These are phyloP conservation scores for Kwoniella mangroviensis DNA, from an alignment of 768 basidiomycete genomes.

Conservation along the genomic window DNA sequence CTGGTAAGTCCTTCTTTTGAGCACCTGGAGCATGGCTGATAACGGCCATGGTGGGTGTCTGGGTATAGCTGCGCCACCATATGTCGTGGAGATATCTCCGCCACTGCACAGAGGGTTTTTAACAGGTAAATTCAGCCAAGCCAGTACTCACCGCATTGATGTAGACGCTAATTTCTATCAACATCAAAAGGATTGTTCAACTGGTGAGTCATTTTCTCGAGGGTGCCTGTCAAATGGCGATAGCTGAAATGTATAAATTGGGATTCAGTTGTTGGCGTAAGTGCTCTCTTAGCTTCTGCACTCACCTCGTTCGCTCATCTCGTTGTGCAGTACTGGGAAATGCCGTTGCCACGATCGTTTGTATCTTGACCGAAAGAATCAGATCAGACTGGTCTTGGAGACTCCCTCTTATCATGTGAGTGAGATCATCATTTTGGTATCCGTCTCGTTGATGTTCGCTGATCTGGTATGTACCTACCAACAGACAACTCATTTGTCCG, in stretches of 20 bases:
- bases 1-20: slow-evolving; percentile 16
- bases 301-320: too few species aligned
- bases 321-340: slow-evolving; percentile 25
- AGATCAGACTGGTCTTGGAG: slow-evolving; percentile 39
- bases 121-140: slow-evolving; percentile 9
- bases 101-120: slow-evolving; percentile 32
- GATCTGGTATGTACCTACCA: background rate
- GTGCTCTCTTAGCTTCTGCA: background rate
- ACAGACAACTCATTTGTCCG: slow-evolving; percentile 32
- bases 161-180: too few species aligned
- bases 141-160: too few species aligned
- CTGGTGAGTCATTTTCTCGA: background rate
- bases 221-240: too few species aligned
- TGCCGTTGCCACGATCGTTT: slow-evolving; percentile 23
- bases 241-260: background rate
- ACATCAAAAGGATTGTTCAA: slow-evolving; percentile 10
- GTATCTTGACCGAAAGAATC: slow-evolving; percentile 18
- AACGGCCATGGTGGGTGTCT: background rate
- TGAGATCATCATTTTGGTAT: background rate
- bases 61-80: slow-evolving; percentile 34
- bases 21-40: background rate
- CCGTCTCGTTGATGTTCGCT: background rate
- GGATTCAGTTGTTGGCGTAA: slow-evolving; percentile 25
- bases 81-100: slow-evolving; percentile 38
- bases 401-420: slow-evolving; percentile 35